Conservation (phyloP, 345 rosid species). For the Arabidopsis arenosa region DNA sequence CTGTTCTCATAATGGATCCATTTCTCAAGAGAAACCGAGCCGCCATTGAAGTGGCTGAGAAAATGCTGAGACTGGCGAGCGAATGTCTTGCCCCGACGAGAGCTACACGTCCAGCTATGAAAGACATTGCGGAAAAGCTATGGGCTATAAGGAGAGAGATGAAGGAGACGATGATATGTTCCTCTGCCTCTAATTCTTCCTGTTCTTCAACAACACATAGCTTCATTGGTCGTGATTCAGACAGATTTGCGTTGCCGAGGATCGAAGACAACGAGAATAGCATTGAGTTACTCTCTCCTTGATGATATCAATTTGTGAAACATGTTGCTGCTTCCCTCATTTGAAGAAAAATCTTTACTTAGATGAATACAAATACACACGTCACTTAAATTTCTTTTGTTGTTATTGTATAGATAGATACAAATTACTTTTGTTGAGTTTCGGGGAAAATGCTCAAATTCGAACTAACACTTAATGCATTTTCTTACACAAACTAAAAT, state of each 20-base stretch:
- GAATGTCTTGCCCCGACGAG: slow-evolving; percentile 61
- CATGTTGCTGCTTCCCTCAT: slow-evolving; percentile 9
- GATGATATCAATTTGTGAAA: slow-evolving; percentile 30
- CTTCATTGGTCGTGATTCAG: slow-evolving; percentile 39
- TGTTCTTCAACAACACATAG: slow-evolving; percentile 40
- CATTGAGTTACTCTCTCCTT: slow-evolving; percentile 36
- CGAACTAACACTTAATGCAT: too few relatives aligned
- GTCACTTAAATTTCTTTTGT: neutral
- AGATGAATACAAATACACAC: slow-evolving; percentile 24
- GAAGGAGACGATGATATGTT: slow-evolving; percentile 48
- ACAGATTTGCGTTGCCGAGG: slow-evolving; percentile 35
- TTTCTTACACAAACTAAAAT: too few relatives aligned
- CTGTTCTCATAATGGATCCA: slow-evolving; percentile 78
- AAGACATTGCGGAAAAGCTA: slow-evolving; percentile 65
- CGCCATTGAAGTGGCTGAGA: slow-evolving; percentile 60
- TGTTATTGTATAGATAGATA: neutral
- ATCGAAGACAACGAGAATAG: slow-evolving; percentile 44
- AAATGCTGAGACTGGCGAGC: slow-evolving; percentile 68
- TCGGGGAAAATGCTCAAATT: too few relatives aligned
- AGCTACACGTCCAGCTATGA: slow-evolving; percentile 80
- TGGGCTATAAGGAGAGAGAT: slow-evolving; percentile 76
- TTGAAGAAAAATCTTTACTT: neutral
- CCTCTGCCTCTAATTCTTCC: slow-evolving; percentile 52
- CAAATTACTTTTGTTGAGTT: too few relatives aligned
- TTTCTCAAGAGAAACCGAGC: slow-evolving; percentile 67